phyloP scores from a whole-genome alignment of 2,329 filamentous ascomycete genomes.

The Colletotrichum theobromicola region DNA sequence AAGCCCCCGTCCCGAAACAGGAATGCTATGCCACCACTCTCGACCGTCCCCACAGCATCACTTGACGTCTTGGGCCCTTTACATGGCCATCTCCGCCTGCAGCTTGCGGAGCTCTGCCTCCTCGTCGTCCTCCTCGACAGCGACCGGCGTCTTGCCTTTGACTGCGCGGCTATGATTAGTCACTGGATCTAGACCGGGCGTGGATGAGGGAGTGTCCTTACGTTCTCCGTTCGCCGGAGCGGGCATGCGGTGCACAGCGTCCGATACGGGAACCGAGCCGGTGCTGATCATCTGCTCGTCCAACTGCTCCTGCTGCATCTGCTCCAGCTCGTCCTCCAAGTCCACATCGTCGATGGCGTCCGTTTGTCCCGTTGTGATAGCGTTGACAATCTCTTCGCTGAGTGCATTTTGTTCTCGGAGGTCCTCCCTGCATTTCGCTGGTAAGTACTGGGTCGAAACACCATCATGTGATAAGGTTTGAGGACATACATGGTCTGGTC shows the following conservation, averaged over 20 bases:
- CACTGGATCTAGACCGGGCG: neutral
- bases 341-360: slow-evolving; percentile 84
- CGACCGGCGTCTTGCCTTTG: slow-evolving; percentile 52
- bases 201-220: slow-evolving; percentile 53
- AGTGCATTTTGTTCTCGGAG: slow-evolving; percentile 91
- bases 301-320: slow-evolving; percentile 88
- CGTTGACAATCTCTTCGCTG: slow-evolving; percentile 89
- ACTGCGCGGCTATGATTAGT: slow-evolving; percentile 36
- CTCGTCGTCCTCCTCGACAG: slow-evolving; percentile 84
- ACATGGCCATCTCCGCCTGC: slow-evolving; percentile 98
- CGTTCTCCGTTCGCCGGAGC: slow-evolving; percentile 75
- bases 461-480: neutral
- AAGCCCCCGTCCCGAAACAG: slow-evolving; percentile 9
- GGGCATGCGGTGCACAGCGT: slow-evolving; percentile 79
- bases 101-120: slow-evolving; percentile 93
- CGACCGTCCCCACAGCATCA: neutral
- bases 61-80: slow-evolving; percentile 26
- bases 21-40: slow-evolving; percentile 21
- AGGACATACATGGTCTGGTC: slow-evolving; percentile 86
- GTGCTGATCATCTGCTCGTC: slow-evolving; percentile 94
- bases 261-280: slow-evolving; percentile 80
- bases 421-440: slow-evolving; percentile 69
- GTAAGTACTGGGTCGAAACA: neutral
- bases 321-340: slow-evolving; percentile 83
- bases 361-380: slow-evolving; percentile 75